Evolutionary conservation across 1,139 yeast genomes (phyloP).

Genomic region (Keqinozyma sinolaborantium): DNA sequence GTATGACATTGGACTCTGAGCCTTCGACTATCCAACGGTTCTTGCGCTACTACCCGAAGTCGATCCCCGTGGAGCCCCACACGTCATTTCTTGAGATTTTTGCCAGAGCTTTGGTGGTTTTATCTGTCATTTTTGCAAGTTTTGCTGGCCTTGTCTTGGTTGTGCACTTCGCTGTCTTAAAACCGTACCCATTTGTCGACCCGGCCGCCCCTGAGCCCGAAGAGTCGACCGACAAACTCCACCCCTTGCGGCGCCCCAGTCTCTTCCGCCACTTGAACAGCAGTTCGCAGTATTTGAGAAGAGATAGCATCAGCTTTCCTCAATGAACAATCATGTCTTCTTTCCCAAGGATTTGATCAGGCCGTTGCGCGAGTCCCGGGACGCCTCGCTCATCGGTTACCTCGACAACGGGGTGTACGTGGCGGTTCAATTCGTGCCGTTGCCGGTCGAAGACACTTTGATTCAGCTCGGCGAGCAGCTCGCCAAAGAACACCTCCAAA

Average conservation of each 20-base stretch:
- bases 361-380: slow-evolving; percentile 4
- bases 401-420: slow-evolving; percentile 20
- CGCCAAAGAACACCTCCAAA: too few relatives aligned
- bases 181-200: background rate
- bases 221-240: background rate
- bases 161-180: background rate
- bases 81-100: too few relatives aligned
- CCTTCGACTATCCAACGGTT: too few relatives aligned
- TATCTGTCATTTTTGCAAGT: too few relatives aligned
- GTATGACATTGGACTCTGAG: too few relatives aligned
- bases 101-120: too few relatives aligned
- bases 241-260: slow-evolving; percentile 14
- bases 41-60: too few relatives aligned
- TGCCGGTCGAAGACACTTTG: background rate
- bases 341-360: slow-evolving; percentile 31
- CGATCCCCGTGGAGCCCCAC: too few relatives aligned
- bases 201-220: background rate
- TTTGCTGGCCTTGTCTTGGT: too few relatives aligned
- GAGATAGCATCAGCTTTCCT: slow-evolving; percentile 34
- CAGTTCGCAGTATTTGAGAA: slow-evolving; percentile 40
- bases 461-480: too few relatives aligned
- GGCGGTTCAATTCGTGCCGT: slow-evolving; percentile 16
- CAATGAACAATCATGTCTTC: slow-evolving; percentile 27
- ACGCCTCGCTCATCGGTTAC: slow-evolving; percentile 24
- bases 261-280: slow-evolving; percentile 37